phyloP scores from a whole-genome alignment of 305 asterid species.

The Ilex paraguariensis region DNA sequence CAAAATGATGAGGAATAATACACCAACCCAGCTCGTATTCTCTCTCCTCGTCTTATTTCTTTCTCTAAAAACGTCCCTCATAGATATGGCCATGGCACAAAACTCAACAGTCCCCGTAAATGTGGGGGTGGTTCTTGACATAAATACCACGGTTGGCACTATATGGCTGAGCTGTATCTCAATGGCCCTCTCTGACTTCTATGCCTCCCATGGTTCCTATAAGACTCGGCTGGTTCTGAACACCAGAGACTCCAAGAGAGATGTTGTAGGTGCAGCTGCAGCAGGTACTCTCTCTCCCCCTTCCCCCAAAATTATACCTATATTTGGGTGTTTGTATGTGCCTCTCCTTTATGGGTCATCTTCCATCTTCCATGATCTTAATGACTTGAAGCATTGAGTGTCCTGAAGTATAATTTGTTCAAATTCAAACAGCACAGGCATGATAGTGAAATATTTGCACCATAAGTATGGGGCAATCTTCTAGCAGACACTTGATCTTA shows the following conservation, averaged over 20 bases:
- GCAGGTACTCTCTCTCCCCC: background rate
- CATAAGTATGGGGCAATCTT: no score
- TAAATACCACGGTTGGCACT: background rate
- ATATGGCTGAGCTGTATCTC: background rate
- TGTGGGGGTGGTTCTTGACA: slow-evolving; percentile 1
- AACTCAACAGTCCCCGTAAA: background rate
- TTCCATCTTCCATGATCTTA: no score
- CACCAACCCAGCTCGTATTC: no score
- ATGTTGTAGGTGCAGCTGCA: background rate
- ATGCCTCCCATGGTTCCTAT: background rate
- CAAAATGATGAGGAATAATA: no score
- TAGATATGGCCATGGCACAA: background rate
- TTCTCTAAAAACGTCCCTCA: background rate
- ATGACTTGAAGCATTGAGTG: no score
- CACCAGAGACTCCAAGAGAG: background rate
- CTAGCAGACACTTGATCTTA: no score
- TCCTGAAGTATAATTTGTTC: no score
- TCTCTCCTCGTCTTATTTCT: no score
- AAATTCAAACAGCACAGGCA: no score
- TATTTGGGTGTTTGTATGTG: background rate
- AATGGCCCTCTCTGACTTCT: slow-evolving; percentile 3
- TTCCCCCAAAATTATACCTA: no score
- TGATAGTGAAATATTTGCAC: no score
- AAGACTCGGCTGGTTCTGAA: background rate
- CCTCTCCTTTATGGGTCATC: no score